Evolutionary conservation across 139 green algal species (phyloP), one percentile per base, ranked within the genome.

Genomic region (Haematococcus lacustris): DNA sequence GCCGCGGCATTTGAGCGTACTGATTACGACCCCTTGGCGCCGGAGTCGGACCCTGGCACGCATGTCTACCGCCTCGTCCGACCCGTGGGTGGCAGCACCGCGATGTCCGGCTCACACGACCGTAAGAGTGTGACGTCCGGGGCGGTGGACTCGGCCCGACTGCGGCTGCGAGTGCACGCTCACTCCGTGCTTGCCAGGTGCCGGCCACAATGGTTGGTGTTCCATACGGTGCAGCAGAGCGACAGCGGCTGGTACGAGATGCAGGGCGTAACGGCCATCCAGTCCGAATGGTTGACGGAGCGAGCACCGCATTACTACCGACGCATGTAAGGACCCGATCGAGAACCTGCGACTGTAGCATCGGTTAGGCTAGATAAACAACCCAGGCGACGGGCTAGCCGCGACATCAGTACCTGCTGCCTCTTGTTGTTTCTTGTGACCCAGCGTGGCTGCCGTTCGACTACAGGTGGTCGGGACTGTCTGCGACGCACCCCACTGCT

Each of bases 231-330:
- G 21, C 80, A 91, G 73, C 89, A 92, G 79, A 85, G 64, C 28
- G 76, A 83, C 57, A 74, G 75, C 66, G 88, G 86, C 33, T 88
- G 78, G 82, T 88, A 82, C 38, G 85, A 91, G 73, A 91, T 93
- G 87, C 78, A 85, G 66, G 88, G 90, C 1, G 87, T 97, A 1
- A 86, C 80, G 13, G 79, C 87, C 1, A 83, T 94, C 3, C 43
- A 88, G 35, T 78, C 81, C 0, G 81, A 88, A 32, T 92, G 87
- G 89, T 80, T 97, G 60, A 60, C 76, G 28, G 85, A 93, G 75
- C 66, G 88, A 2, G 89, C 89, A n/a, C 89, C 90, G 43, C 88
- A 92, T 68, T 87, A 93, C 76, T 97, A 78, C 67, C 39, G n/a
- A n/a, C n/a, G n/a, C n/a, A n/a, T n/a, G n/a, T n/a, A n/a, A n/a